phyloP scores from a whole-genome alignment of 2,329 filamentous ascomycete species.

The Zalaria sp. region DNA sequence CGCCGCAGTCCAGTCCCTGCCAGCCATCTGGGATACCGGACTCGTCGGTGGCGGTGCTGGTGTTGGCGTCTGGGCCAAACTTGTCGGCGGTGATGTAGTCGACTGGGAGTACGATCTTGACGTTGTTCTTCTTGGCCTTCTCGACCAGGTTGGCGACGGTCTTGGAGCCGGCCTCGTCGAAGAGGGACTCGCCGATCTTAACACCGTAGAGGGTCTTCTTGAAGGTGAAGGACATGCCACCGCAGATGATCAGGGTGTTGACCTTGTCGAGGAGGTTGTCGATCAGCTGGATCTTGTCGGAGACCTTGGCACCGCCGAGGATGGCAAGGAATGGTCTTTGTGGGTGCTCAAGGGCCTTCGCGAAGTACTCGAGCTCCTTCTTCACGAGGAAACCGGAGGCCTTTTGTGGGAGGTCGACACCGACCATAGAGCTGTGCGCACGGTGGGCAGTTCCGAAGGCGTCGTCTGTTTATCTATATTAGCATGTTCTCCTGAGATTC shows the following conservation, averaged over 20 bases:
- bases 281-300: slow-evolving; percentile 98
- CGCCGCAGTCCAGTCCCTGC: slow-evolving; percentile 94
- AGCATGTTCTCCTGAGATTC: no score
- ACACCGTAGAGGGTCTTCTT: slow-evolving; percentile 95
- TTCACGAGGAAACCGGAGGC: slow-evolving; percentile 98
- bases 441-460: slow-evolving; percentile 97
- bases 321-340: slow-evolving; percentile 96
- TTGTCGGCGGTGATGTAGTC: slow-evolving; percentile 97
- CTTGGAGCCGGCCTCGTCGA: slow-evolving; percentile 87
- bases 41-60: slow-evolving; percentile 68
- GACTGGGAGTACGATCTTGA: slow-evolving; percentile 85
- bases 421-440: slow-evolving; percentile 98
- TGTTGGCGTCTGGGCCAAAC: slow-evolving; percentile 73
- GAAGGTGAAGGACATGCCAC: slow-evolving; percentile 99
- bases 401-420: slow-evolving; percentile 88
- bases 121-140: slow-evolving; percentile 93
- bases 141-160: slow-evolving; percentile 75
- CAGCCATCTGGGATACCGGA: slow-evolving; percentile 90
- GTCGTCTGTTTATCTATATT: slow-evolving; percentile 49
- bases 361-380: slow-evolving; percentile 99
- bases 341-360: slow-evolving; percentile 84
- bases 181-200: slow-evolving; percentile 79
- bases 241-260: slow-evolving; percentile 90
- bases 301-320: slow-evolving; percentile 94
- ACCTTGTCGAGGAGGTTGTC: slow-evolving; percentile 98